Evolutionary conservation across 495 filamentous ascomycete genomes (phyloP), one percentile per base, ranked within the genome.

Genomic region (Trichoderma gamsii): DNA sequence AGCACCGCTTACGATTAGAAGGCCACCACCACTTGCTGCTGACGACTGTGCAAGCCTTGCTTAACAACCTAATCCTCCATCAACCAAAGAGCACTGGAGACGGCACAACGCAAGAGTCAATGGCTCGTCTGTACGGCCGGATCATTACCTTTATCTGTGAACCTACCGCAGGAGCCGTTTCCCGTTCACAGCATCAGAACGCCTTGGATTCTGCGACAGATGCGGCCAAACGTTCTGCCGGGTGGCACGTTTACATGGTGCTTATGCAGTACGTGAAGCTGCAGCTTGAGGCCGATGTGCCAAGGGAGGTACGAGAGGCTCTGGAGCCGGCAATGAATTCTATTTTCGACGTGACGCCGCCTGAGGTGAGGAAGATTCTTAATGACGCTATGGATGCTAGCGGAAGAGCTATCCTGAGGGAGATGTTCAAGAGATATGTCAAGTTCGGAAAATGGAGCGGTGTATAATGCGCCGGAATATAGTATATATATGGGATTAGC

Each of bases 81-180:
- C 80, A 80, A 51, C 80, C 79, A 69, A 64, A 51, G 41, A 69
- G 61, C 38, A 32, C 41, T 35, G 32, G 41, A 52, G 41, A 4
- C 63, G 65, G n/a, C 18, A 16, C 13, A 13, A 66, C n/a, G 15
- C 68, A 66, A 51, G 49, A 67, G 51, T 63, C 38, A n/a, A 59
- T 56, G 65, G 25, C 73, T 68, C 18, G 73, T 70, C n/a, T 82
- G 35, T 92, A 88, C 75, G 81, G 90, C 8, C 86, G 91, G 6
- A 83, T 96, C 32, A 79, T 97, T 41, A 90, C 87, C 7, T 82
- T 90, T 4, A 84, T 96, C 66, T 92, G 90, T 75, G 89, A 93
- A 66, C 93, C 93, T 16, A 90, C 88, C 16, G 85, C 86, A 18
- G 92, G 88, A 0, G 89, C 89, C 5, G 88, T 92, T 1, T 79